These are phyloP conservation scores for Ceratocystis smalleyi DNA, from an alignment of 2,329 filamentous ascomycete genomes.

Conservation along the genomic window DNA sequence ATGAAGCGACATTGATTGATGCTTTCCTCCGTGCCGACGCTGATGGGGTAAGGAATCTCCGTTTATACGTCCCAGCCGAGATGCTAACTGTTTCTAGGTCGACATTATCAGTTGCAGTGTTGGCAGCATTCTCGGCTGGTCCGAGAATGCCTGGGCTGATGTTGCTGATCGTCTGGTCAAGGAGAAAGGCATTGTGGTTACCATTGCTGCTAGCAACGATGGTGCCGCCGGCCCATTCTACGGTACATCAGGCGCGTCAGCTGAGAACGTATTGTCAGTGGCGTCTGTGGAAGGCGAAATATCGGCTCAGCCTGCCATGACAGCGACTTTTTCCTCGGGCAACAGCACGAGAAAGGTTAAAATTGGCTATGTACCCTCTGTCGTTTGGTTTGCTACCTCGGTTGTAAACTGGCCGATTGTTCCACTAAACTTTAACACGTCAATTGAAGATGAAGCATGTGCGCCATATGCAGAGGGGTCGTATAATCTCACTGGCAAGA, in stretches of 20 bases:
- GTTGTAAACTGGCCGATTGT: constrained; percentile 27
- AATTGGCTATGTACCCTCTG: constrained; percentile 14
- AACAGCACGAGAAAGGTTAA: constrained; percentile 1
- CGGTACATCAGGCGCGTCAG: constrained; percentile 27
- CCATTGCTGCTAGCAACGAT: constrained; percentile 37
- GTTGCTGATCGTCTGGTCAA: constrained; percentile 29
- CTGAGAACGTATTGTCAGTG: constrained; percentile 29
- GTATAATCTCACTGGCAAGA: constrained; percentile 18
- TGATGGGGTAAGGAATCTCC: constrained; percentile 21
- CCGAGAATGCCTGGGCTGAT: constrained; percentile 29
- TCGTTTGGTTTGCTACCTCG: neutral
- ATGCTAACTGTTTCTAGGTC: constrained; percentile 6
- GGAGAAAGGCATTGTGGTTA: constrained; percentile 33
- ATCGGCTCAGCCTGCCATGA: constrained; percentile 10
- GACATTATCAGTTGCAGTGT: constrained; percentile 32
- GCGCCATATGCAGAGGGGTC: constrained; percentile 20
- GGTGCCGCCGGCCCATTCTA: constrained; percentile 35
- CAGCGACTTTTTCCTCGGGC: neutral
- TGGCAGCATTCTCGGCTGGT: constrained; percentile 27
- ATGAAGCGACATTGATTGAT: constrained; percentile 24
- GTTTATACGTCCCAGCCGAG: neutral
- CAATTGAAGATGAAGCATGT: constrained; percentile 21
- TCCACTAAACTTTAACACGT: constrained; percentile 24
- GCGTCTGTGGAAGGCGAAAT: constrained; percentile 26
- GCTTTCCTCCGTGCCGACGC: constrained; percentile 25